Conservation (phyloP, 2,329 filamentous ascomycete species). For the Aspergillus melleus region DNA sequence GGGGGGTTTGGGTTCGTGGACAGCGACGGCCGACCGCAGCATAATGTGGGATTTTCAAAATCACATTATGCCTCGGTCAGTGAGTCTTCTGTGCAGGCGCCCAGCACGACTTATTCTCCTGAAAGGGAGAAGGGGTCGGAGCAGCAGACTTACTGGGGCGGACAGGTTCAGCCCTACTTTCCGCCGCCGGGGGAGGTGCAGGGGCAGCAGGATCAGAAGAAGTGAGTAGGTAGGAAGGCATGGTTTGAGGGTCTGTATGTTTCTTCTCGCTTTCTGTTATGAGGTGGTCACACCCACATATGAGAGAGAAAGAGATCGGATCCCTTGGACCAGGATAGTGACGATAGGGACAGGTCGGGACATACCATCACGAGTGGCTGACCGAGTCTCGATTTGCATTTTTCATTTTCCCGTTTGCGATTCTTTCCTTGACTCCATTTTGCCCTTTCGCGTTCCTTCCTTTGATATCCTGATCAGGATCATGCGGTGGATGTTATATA, state of each 20-base stretch:
- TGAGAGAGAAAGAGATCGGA: too few species aligned
- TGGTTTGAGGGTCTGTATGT: not conserved
- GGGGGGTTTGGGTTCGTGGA: constrained; percentile 27
- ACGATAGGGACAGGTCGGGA: not conserved
- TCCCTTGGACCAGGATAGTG: too few species aligned
- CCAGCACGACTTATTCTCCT: constrained; percentile 2
- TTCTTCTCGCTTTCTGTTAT: not conserved
- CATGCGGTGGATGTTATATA: not conserved
- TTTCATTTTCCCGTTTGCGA: not conserved
- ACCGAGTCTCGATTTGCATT: not conserved
- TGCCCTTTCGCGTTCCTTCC: not conserved
- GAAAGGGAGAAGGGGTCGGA: constrained; percentile 10
- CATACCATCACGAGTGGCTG: not conserved
- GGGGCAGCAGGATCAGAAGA: not conserved
- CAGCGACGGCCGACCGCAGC: constrained; percentile 26
- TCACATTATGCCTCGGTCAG: constrained; percentile 6
- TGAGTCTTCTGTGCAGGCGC: constrained; percentile 4
- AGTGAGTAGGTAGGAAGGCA: not conserved
- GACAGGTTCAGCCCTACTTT: not conserved
- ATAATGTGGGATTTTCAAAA: constrained; percentile 20
- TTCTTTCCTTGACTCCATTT: not conserved
- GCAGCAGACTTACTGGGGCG: not conserved
- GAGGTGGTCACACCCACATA: too few species aligned
- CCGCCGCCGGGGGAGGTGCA: not conserved
- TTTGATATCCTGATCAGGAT: not conserved